Evolutionary conservation across 1,139 yeast species (phyloP), one percentile per base, ranked within the genome.

Genomic region (Eremothecium coryli): DNA sequence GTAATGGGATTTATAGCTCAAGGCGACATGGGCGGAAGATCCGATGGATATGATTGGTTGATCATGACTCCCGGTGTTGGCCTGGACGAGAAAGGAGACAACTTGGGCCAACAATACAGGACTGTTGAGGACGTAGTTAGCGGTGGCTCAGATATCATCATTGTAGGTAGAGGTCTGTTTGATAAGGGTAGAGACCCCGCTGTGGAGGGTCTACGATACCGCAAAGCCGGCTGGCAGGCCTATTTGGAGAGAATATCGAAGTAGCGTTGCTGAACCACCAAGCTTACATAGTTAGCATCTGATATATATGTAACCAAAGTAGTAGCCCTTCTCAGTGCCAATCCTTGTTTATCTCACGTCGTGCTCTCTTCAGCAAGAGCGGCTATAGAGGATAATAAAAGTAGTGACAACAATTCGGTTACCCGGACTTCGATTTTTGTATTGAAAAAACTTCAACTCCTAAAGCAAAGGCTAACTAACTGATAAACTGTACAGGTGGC

Each of bases 1-100:
- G 95, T 85, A 14, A 78, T 90, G 61, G 99, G 99, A 0, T 93
- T 90, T 59, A 90, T 93, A 62, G 97, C 98, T 1, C 96, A 88
- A 57, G 70, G 73, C 50, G 77, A 79, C 42, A 82, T 86, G 88
- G 86, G 84, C 21, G 93, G 90, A 11, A 64, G 68, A 33, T 80
- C 74, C 3, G 88, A 78, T 54, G 90, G 86, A 0, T 86, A 81
- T 50, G 98, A 90, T 61, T 93, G 96, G 95, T 63, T 93, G 35
- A 73, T 86, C 38, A 76, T 93, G 88, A 90, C 98, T 1, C 99
- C 99, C 0, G 99, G 99, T 40, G 98, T 93, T 29, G 97, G 97
- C 2, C 69, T 93, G 39, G 98, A 88, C 55, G 97, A 88, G 53
- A 90, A 80, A 60, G 97, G 97, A n/a, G 99, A 90, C 58, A 76